Conservation (phyloP, 805 yeast genomes). For the Yueomyces sinensis region DNA sequence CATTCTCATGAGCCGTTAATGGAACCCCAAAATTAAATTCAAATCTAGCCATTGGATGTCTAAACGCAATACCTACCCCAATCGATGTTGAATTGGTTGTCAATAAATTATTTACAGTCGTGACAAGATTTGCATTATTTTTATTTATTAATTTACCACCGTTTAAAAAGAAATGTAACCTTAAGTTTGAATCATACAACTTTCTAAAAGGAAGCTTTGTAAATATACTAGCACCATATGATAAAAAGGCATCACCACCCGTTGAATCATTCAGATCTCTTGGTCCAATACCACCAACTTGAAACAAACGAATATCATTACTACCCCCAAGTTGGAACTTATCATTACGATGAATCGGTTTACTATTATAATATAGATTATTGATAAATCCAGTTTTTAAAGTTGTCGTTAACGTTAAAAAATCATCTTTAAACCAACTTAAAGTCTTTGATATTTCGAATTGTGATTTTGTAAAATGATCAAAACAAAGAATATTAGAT, state of each 20-base stretch:
- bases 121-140: conserved; percentile 13
- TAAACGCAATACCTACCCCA: conserved; percentile 50
- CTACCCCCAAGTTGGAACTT: conserved; percentile 77
- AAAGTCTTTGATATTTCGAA: conserved; percentile 19
- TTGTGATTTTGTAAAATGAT: conserved; percentile 16
- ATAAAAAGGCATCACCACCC: conserved; percentile 55
- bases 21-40: conserved; percentile 57
- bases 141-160: conserved; percentile 45
- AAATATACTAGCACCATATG: conserved; percentile 46
- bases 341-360: conserved; percentile 52
- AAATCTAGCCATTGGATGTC: conserved; percentile 53
- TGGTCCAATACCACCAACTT: conserved; percentile 54
- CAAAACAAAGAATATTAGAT: conserved; percentile 31
- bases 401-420: conserved; percentile 34
- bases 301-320: conserved; percentile 57
- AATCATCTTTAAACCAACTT: conserved; percentile 17
- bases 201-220: conserved; percentile 44
- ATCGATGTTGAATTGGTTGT: conserved; percentile 35
- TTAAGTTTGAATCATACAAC: conserved; percentile 32
- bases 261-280: conserved; percentile 38
- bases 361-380: conserved; percentile 22
- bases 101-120: conserved; percentile 18
- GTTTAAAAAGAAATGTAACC: conserved; percentile 49
- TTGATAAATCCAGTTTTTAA: conserved; percentile 44
- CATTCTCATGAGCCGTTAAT: conserved; percentile 35